phyloP scores from a whole-genome alignment of 2,329 filamentous ascomycete genomes.

The Mycosphaerella sp. region DNA sequence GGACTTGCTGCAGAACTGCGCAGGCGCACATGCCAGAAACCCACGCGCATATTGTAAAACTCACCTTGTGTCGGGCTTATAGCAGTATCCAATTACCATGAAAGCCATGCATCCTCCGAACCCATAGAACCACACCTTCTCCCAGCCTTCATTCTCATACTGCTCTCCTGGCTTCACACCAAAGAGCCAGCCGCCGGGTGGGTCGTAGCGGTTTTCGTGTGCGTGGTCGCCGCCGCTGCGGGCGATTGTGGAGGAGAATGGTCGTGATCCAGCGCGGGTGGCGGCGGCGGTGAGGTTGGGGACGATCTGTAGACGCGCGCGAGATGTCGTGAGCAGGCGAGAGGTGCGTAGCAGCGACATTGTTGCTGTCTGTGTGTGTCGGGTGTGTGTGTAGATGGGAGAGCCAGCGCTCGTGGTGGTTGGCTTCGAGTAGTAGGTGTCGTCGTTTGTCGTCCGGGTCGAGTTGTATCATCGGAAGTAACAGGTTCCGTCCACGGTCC shows the following conservation, averaged over 20 bases:
- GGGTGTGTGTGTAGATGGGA: not conserved
- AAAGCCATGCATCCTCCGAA: constrained; percentile 72
- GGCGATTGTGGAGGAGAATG: constrained; percentile 30
- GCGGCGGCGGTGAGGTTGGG: constrained; percentile 25
- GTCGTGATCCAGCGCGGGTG: constrained; percentile 26
- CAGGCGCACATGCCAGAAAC: no score
- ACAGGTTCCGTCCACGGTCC: not conserved
- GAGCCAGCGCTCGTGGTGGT: not conserved
- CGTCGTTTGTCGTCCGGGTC: not conserved
- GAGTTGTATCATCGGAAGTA: not conserved
- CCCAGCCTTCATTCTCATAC: constrained; percentile 94
- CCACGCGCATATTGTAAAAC: constrained; percentile 31
- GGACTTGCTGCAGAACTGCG: not conserved
- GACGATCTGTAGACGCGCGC: constrained; percentile 31
- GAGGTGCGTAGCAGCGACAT: constrained; percentile 31
- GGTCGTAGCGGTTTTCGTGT: constrained; percentile 77
- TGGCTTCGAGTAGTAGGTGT: constrained; percentile 3
- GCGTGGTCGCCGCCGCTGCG: constrained; percentile 50
- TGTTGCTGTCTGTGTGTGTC: constrained; percentile 9
- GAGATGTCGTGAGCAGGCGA: constrained; percentile 28
- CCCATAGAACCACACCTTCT: constrained; percentile 75
- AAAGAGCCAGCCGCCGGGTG: constrained; percentile 86
- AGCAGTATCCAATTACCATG: constrained; percentile 75
- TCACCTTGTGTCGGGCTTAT: constrained; percentile 98
- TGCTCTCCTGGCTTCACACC: constrained; percentile 94